Evolutionary conservation across 2,329 filamentous ascomycete species (phyloP).

Genomic region (Trichoderma sp.): DNA sequence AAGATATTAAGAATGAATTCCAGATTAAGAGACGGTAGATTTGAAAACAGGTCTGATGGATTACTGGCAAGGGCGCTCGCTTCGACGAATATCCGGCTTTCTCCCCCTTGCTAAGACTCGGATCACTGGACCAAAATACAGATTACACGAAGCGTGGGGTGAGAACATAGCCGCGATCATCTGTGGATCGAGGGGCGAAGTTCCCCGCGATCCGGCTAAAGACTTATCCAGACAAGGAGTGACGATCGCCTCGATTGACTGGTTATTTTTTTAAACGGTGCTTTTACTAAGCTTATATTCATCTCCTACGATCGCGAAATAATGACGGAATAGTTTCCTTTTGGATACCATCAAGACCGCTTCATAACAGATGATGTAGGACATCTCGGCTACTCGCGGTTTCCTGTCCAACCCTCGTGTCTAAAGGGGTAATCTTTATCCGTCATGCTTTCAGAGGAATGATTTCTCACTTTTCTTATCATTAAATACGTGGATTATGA

Average conservation of each 20-base stretch:
- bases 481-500: neutral
- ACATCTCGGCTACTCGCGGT: neutral
- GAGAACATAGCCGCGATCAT: neutral
- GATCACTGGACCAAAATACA: neutral
- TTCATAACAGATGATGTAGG: neutral
- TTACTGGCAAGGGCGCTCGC: neutral
- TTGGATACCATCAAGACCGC: neutral
- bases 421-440: neutral
- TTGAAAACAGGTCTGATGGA: neutral
- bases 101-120: too few relatives aligned
- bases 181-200: neutral
- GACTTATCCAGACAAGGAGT: neutral
- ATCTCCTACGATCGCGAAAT: neutral
- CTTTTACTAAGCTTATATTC: neutral
- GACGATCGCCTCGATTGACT: neutral
- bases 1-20: neutral
- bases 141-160: neutral
- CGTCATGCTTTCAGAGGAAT: neutral
- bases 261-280: neutral
- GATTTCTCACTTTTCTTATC: neutral
- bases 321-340: neutral
- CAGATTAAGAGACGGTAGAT: neutral
- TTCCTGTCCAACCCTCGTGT: too few relatives aligned
- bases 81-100: slow-evolving; percentile 7
- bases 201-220: slow-evolving; percentile 8